Evolutionary conservation across 2,329 filamentous ascomycete species (phyloP).

Genomic region (Metarhizium album): DNA sequence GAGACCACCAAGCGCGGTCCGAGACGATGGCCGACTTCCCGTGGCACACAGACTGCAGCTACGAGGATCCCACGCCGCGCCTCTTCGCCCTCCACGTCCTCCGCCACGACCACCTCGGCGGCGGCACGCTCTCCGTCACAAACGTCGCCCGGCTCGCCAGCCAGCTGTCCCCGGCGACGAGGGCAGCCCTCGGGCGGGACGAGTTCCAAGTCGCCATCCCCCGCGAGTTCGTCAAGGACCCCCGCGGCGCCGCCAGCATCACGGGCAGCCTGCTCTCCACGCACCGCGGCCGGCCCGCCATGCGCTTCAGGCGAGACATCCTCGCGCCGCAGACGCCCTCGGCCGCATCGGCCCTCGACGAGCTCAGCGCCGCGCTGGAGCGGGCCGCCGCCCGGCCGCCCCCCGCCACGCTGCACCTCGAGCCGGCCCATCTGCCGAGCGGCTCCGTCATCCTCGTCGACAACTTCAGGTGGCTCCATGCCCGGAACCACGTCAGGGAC

Average conservation of each 20-base stretch:
- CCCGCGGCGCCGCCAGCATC: constrained; percentile 8
- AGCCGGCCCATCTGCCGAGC: constrained; percentile 15
- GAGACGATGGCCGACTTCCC: constrained; percentile 32
- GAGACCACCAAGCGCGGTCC: constrained; percentile 23
- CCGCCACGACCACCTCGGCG: constrained; percentile 27
- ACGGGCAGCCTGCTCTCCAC: constrained; percentile 14
- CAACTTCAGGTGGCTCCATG: constrained; percentile 24
- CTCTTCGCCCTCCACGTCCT: constrained; percentile 32
- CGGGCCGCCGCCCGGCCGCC: background rate
- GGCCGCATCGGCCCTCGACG: constrained; percentile 13
- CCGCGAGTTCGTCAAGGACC: constrained; percentile 23
- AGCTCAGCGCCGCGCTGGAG: constrained; percentile 14
- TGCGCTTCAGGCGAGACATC: constrained; percentile 23
- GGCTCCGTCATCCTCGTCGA: constrained; percentile 22
- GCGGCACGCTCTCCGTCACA: constrained; percentile 29
- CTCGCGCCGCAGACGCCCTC: constrained; percentile 15
- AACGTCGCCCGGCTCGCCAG: constrained; percentile 17
- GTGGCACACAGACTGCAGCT: constrained; percentile 35
- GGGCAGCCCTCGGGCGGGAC: constrained; percentile 12
- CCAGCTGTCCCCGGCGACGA: constrained; percentile 15
- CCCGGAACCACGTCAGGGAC: constrained; percentile 21
- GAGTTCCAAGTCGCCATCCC: constrained; percentile 24
- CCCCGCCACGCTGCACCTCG: constrained; percentile 15
- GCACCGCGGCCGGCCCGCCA: constrained; percentile 6
- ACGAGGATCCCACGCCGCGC: constrained; percentile 24